Evolutionary conservation across 2,329 filamentous ascomycete genomes (phyloP), one percentile per base, ranked within the genome.

Genomic region (Pseudonectria buxi): DNA sequence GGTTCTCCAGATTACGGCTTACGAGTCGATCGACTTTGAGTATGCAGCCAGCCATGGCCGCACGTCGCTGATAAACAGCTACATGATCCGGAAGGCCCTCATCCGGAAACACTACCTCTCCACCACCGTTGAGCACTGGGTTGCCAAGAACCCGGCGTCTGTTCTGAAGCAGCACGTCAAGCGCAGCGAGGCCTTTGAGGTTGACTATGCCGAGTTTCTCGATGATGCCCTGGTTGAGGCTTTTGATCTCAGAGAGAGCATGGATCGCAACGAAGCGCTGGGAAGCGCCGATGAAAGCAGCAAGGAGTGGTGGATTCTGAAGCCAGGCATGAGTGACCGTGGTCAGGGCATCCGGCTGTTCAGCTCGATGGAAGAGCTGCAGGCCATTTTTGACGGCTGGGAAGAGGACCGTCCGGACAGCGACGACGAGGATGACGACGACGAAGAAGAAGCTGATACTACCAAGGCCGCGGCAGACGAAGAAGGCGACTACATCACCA

Each of bases 31-130:
- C 40, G 85, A 94, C 56, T 96, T 95, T 58, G 80, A 85, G 36
- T 78, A 83, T 51, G 74, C 84, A 13, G 69, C 83, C 38, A 59
- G 68, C 2, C 69, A 86, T 47, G 63, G 83, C 0, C 56, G 62
- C 1, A 78, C 76, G 0, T 77, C 74, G 10, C 68, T 95, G 2
- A 72, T 86, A 49, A 96, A 95, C 62, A 86, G 86, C 54, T 96
- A 95, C 62, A 76, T 95, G 55, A 94, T 96, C 57, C 84, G 92
- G 53, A 96, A 96, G 68, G 92, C 92, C 0, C 71, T 98, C 14
- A 96, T 96, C 51, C 78, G 92, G 40, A 98, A 98, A 62, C 92
- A 98, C 59, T 96, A 92, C 57, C 74, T 98, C 3, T 82, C 83
- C 4, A 78, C 81, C 14, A 95, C 89, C 0, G 76, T 95, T 14